A percentile compares a stretch with the other conserved stretches of the same genome.
phyloP scores from a whole-genome alignment of 495 filamentous ascomycete species.

The Pseudotulostoma volvatum region DNA sequence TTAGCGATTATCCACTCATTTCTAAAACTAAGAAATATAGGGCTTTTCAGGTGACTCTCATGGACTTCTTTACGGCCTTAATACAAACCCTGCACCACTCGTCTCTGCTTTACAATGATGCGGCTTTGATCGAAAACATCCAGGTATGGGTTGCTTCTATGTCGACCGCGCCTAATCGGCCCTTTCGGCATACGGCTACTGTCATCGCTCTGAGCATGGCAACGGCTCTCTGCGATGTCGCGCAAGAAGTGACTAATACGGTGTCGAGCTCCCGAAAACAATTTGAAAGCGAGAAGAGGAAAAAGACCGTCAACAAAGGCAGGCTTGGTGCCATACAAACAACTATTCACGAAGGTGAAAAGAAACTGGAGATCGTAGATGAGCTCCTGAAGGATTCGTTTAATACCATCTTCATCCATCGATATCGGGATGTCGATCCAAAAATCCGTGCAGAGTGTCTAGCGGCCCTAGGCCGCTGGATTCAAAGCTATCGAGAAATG shows the following conservation, averaged over 20 bases:
- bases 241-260: slow-evolving; percentile 44
- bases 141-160: slow-evolving; percentile 71
- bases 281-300: slow-evolving; percentile 64
- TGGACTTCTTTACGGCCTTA: slow-evolving; percentile 59
- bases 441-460: slow-evolving; percentile 75
- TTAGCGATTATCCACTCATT: slow-evolving; percentile 85
- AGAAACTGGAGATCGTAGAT: slow-evolving; percentile 46
- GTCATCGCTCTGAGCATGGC: slow-evolving; percentile 61
- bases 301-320: slow-evolving; percentile 58
- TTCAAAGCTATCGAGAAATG: slow-evolving; percentile 59
- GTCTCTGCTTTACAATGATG: slow-evolving; percentile 57
- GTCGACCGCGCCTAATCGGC: slow-evolving; percentile 65
- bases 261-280: slow-evolving; percentile 64
- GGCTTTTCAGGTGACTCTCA: slow-evolving; percentile 58
- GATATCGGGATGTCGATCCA: slow-evolving; percentile 85
- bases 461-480: slow-evolving; percentile 72
- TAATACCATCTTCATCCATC: slow-evolving; percentile 80
- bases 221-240: slow-evolving; percentile 48
- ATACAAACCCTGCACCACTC: slow-evolving; percentile 59
- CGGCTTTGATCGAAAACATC: slow-evolving; percentile 64
- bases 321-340: slow-evolving; percentile 50
- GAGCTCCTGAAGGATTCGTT: slow-evolving; percentile 63
- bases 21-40: slow-evolving; percentile 55
- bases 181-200: slow-evolving; percentile 86
- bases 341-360: slow-evolving; percentile 46